phyloP scores from a whole-genome alignment of 2,329 filamentous ascomycete genomes.

The Trichoderma harzianum region DNA sequence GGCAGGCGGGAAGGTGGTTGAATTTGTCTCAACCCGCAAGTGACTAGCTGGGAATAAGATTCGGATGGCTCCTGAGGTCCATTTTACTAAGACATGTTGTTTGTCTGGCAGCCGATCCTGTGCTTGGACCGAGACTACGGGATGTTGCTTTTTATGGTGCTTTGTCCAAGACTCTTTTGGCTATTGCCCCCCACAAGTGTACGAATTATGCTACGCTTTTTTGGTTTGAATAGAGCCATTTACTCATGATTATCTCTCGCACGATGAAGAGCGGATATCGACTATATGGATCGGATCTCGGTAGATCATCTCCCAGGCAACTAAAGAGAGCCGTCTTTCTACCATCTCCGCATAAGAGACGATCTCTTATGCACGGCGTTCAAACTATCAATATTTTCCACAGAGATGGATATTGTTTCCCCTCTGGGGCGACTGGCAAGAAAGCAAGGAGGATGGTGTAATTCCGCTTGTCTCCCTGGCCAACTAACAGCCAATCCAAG shows the following conservation, averaged over 20 bases:
- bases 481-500: conserved; percentile 5
- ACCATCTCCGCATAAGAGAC: not conserved
- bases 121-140: not conserved
- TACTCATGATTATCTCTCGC: too few species aligned
- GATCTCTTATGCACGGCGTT: not conserved
- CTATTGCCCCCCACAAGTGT: too few species aligned
- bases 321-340: not conserved
- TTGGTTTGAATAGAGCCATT: not conserved
- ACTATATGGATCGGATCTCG: not conserved
- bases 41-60: not conserved
- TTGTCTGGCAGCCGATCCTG: conserved; percentile 13
- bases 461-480: conserved; percentile 13
- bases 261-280: not conserved
- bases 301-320: not conserved
- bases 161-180: not conserved
- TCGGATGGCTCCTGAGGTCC: not conserved
- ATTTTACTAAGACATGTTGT: conserved; percentile 12
- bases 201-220: not conserved
- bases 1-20: not conserved
- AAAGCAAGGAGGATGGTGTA: conserved; percentile 3
- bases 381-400: not conserved
- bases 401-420: not conserved
- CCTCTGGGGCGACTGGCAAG: not conserved
- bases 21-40: not conserved
- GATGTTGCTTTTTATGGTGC: conserved; percentile 6